Evolutionary conservation across 1,139 yeast genomes (phyloP).

Genomic region (Arxiozyma heterogenica): DNA sequence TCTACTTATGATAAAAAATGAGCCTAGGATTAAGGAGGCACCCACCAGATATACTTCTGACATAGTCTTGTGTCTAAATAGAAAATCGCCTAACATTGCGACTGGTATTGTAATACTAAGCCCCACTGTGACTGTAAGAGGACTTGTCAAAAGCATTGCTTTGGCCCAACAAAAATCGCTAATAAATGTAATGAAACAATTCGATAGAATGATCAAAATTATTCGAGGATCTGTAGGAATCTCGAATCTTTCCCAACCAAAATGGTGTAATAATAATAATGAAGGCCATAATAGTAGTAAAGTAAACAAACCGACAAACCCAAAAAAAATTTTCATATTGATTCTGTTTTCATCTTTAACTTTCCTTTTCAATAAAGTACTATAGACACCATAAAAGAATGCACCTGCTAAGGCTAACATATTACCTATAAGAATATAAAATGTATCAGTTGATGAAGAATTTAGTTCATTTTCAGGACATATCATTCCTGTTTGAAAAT

Average conservation of each 20-base stretch:
- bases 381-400: constrained; percentile 79
- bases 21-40: constrained; percentile 67
- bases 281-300: constrained; percentile 77
- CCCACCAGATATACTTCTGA: constrained; percentile 63
- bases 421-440: constrained; percentile 60
- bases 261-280: constrained; percentile 50
- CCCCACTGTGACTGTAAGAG: constrained; percentile 92
- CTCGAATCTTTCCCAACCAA: constrained; percentile 61
- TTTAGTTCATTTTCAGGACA: not conserved
- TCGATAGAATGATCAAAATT: constrained; percentile 46
- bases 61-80: constrained; percentile 56
- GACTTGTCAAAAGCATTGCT: constrained; percentile 86
- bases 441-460: constrained; percentile 25
- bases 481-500: not conserved
- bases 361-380: constrained; percentile 67
- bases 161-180: constrained; percentile 95
- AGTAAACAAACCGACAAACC: constrained; percentile 86
- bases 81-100: constrained; percentile 85
- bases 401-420: constrained; percentile 76
- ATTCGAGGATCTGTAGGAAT: constrained; percentile 52
- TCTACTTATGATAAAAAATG: constrained; percentile 74
- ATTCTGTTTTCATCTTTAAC: constrained; percentile 66
- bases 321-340: constrained; percentile 82
- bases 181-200: constrained; percentile 69
- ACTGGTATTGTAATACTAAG: constrained; percentile 86